Conservation (phyloP, 1,284 basidiomycete genomes). For the Cutaneotrichosporon daszewskae region DNA sequence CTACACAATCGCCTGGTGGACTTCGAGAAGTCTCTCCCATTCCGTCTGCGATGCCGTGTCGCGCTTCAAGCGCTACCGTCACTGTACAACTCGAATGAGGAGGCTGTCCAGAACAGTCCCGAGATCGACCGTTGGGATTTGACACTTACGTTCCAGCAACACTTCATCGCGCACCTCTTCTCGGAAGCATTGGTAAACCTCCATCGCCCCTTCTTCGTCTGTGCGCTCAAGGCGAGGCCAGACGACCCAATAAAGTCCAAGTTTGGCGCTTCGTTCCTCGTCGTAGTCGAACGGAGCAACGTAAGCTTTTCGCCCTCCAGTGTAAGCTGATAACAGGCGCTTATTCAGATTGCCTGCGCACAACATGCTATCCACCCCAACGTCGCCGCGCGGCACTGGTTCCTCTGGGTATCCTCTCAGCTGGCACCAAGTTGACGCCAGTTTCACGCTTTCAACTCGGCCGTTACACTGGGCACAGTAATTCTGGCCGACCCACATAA, state of each 20-base stretch:
- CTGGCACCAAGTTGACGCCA: neutral
- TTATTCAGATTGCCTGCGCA: constrained; percentile 24
- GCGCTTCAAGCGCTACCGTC: constrained; percentile 22
- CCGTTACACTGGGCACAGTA: constrained; percentile 29
- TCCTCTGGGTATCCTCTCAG: no score
- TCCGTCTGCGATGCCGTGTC: constrained; percentile 23
- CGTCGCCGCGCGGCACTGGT: constrained; percentile 28
- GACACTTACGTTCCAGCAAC: constrained; percentile 25
- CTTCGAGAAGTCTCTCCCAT: constrained; percentile 27
- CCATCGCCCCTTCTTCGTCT: constrained; percentile 32
- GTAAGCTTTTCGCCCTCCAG: constrained; percentile 14
- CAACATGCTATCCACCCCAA: constrained; percentile 25
- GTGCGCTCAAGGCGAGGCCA: constrained; percentile 24
- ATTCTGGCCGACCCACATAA: constrained; percentile 25
- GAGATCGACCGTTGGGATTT: constrained; percentile 19
- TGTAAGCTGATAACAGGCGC: constrained; percentile 16
- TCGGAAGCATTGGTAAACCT: constrained; percentile 28
- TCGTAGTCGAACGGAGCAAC: constrained; percentile 29
- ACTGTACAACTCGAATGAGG: constrained; percentile 17
- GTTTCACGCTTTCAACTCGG: constrained; percentile 32
- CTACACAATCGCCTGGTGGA: constrained; percentile 20
- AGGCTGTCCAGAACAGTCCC: constrained; percentile 17
- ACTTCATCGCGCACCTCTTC: constrained; percentile 27
- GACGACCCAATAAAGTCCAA: constrained; percentile 25
- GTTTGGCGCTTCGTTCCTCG: constrained; percentile 29